These are phyloP conservation scores for Stephanocyclus meneghinianus DNA, from an alignment of 352 stramenopile species.

Conservation along the genomic window DNA sequence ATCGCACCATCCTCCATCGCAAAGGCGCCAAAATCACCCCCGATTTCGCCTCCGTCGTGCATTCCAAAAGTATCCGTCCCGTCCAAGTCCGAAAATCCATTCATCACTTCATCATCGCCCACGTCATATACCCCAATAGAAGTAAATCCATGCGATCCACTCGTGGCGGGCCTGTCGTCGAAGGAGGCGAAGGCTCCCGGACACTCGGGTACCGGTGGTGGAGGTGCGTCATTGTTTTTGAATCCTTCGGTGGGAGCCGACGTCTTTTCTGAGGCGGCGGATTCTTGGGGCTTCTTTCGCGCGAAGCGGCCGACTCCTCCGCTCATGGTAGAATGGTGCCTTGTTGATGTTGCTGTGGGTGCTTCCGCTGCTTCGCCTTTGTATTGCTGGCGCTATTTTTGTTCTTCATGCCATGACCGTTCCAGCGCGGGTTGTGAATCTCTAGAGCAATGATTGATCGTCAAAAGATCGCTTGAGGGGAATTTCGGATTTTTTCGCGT, in stretches of 20 bases:
- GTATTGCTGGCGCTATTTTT: too few species aligned
- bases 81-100: background rate
- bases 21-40: too few species aligned
- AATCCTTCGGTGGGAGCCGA: background rate
- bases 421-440: too few species aligned
- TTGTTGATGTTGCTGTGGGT: background rate
- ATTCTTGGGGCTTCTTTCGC: background rate
- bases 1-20: too few species aligned
- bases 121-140: background rate
- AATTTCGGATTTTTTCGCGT: too few species aligned
- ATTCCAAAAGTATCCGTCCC: background rate
- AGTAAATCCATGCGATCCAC: constrained; percentile 10
- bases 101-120: background rate
- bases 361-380: background rate
- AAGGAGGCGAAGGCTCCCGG: constrained; percentile 6
- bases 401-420: too few species aligned
- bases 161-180: background rate
- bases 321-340: background rate
- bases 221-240: background rate
- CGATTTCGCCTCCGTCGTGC: background rate
- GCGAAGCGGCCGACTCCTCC: constrained; percentile 24
- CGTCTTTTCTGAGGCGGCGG: background rate
- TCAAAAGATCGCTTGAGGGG: too few species aligned
- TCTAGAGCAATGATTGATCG: too few species aligned
- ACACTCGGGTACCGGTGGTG: background rate